A percentile compares a stretch with the other conserved stretches of the same genome.
Evolutionary conservation across 1,139 yeast genomes (phyloP).

Genomic region (Blastobotrys ciferrii): DNA sequence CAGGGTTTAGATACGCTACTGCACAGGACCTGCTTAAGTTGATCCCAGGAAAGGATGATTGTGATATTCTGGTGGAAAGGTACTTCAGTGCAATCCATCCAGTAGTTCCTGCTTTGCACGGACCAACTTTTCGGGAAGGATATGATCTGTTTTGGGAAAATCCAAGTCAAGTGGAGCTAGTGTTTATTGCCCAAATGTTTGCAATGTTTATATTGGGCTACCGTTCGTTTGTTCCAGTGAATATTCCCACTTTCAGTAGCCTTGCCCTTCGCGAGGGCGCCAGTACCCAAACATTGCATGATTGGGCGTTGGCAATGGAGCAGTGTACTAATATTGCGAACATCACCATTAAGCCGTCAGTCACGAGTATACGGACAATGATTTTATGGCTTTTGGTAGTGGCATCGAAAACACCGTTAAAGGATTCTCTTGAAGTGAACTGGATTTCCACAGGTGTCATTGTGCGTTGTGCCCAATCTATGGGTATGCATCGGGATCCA

Average conservation of each 20-base stretch:
- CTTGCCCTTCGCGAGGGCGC: constrained; percentile 8
- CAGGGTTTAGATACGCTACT: constrained; percentile 11
- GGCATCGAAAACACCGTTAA: constrained; percentile 19
- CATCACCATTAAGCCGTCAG: constrained; percentile 35
- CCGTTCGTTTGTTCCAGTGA: constrained; percentile 29
- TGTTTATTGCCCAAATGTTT: constrained; percentile 35
- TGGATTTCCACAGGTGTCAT: constrained; percentile 34
- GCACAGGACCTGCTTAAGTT: constrained; percentile 28
- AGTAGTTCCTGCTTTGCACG: constrained; percentile 32
- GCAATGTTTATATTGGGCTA: constrained; percentile 34
- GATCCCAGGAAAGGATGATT: constrained; percentile 29
- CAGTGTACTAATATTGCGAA: constrained; percentile 33
- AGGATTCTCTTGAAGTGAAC: constrained; percentile 30
- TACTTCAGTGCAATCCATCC: constrained; percentile 33
- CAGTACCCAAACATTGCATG: constrained; percentile 28
- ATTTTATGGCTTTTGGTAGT: constrained; percentile 35
- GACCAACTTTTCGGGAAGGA: constrained; percentile 31
- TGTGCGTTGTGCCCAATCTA: constrained; percentile 33
- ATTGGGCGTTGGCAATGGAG: constrained; percentile 35
- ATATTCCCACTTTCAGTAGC: constrained; percentile 22
- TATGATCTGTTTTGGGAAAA: constrained; percentile 34
- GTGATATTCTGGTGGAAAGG: constrained; percentile 32
- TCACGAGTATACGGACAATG: constrained; percentile 34
- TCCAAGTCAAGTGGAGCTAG: constrained; percentile 31
- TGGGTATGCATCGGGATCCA: constrained; percentile 40